These are phyloP conservation scores for Boletus semigastroideus DNA, from an alignment of 1,284 basidiomycete species.

Conservation along the genomic window DNA sequence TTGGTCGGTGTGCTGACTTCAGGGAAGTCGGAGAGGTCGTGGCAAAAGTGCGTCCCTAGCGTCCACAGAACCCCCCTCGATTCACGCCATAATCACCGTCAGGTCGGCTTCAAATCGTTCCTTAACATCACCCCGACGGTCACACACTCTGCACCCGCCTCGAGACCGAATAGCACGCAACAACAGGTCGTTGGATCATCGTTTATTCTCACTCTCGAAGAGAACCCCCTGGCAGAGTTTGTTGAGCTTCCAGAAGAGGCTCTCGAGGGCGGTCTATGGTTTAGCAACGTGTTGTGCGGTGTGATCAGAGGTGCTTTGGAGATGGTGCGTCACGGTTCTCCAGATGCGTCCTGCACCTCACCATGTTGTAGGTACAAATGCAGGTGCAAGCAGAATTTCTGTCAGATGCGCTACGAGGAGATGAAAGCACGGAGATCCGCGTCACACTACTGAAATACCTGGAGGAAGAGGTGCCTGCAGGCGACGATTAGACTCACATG, in stretches of 20 bases:
- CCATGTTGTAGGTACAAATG: conserved; percentile 80
- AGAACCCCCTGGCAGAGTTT: conserved; percentile 97
- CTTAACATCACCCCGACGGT: conserved; percentile 90
- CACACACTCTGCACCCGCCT: conserved; percentile 58
- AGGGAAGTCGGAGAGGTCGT: conserved; percentile 93
- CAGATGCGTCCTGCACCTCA: conserved; percentile 13
- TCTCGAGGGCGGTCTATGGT: conserved; percentile 91
- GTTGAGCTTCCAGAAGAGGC: conserved; percentile 96
- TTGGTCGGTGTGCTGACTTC: conserved; percentile 89
- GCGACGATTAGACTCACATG: conserved; percentile 62
- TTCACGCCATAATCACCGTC: neutral
- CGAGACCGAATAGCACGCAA: conserved; percentile 42
- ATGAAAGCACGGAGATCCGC: conserved; percentile 92
- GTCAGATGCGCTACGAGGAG: conserved; percentile 88
- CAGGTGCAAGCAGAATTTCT: conserved; percentile 91
- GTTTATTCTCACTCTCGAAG: conserved; percentile 88
- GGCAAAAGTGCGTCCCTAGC: conserved; percentile 65
- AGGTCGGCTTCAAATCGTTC: conserved; percentile 99
- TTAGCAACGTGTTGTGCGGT: conserved; percentile 94
- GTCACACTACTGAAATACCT: conserved; percentile 89
- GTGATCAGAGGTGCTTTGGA: conserved; percentile 92
- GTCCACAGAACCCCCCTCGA: neutral
- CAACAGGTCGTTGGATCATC: conserved; percentile 46
- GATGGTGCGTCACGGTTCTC: conserved; percentile 69
- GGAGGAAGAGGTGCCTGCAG: conserved; percentile 89